Base-by-base conservation (phyloP, 306 rosid genomes). In the Quercus bicolor region DNA sequence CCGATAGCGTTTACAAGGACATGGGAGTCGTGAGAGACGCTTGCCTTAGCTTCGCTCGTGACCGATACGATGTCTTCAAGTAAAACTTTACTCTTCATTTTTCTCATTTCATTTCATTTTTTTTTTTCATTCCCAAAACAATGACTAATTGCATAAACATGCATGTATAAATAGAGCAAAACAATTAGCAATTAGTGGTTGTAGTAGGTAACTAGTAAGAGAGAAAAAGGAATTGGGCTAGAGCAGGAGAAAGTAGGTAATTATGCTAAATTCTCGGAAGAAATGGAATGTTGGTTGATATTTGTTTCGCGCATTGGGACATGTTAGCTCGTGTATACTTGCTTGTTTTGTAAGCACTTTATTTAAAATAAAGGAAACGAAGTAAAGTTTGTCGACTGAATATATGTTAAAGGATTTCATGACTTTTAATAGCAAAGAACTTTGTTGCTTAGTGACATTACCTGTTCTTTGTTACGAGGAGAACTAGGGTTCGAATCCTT, bases 61-160 rank as follows among this genome's bases (percentile, higher is more conserved):
- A 95, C 75, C 94, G 99, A 80, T 89, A 86, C 79, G 98, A 95
- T 87, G 60, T 93, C 73, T 76, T 93, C 82, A 89, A 82, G 98
- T 95, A 31, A 65, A 65, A 65, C 71, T 31, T 19, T 13, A 29
- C 5, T 65, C 71, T 33, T 31, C 23, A 18, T 65, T 65, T 31
- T 9, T 62, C 2, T 26, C 6, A 0, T 37, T 0, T 2, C 4
- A 10, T 45, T 45, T 10, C 52, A 2, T 10, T 24, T 21, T 21
- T 43, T 45, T 51, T 6, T 6, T 37, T 37, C 2, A 7, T 40
- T 8, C 45, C 45, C 11, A 40, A 40, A 8, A 8, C 45, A 40
- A 8, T 8, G 12, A 40, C 45, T 40, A 40, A 40, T 40, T 40
- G 8, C 11, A 40, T 37, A 37, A 37, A 37, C 45, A 2, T 37